Conservation (phyloP, 192 early-diverging fungal species). For the Fimicolochytrium jonesii region DNA sequence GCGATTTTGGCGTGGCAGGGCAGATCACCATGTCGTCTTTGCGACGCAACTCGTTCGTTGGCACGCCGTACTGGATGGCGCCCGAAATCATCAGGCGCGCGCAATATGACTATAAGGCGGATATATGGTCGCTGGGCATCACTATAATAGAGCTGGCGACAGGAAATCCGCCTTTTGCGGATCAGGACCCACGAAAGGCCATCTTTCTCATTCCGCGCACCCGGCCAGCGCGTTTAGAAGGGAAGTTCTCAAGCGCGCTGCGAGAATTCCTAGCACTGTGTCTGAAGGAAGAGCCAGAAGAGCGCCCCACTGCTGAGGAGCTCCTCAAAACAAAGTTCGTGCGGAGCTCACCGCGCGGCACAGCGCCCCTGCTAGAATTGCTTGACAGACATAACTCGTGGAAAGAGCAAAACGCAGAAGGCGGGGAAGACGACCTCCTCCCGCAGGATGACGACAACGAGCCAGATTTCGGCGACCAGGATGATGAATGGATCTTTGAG, state of each 20-base stretch:
- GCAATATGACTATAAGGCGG: slow-evolving; percentile 88
- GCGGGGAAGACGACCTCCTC: slow-evolving; percentile 12
- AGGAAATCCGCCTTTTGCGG: slow-evolving; percentile 89
- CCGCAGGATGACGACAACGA: slow-evolving; percentile 13
- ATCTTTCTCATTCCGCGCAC: slow-evolving; percentile 83
- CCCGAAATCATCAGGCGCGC: slow-evolving; percentile 51
- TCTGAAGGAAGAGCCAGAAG: slow-evolving; percentile 78
- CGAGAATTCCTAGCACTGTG: slow-evolving; percentile 88
- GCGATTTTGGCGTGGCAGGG: slow-evolving; percentile 62
- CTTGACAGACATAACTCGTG: slow-evolving; percentile 61
- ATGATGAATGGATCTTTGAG: slow-evolving; percentile 44
- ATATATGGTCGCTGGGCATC: slow-evolving; percentile 99
- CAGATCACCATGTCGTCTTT: slow-evolving; percentile 42
- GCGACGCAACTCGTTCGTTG: slow-evolving; percentile 86
- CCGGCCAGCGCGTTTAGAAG: slow-evolving; percentile 74
- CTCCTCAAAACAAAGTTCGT: slow-evolving; percentile 80
- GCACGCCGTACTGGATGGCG: slow-evolving; percentile 66
- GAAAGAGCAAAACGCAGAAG: slow-evolving; percentile 22
- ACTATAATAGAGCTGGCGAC: slow-evolving; percentile 96
- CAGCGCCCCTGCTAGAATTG: slow-evolving; percentile 57
- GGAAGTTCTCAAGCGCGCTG: slow-evolving; percentile 69
- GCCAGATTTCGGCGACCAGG: slow-evolving; percentile 16
- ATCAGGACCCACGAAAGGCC: slow-evolving; percentile 85
- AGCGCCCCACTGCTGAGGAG: slow-evolving; percentile 85
- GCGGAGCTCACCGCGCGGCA: slow-evolving; percentile 47